These are phyloP conservation scores for Pichia cactophila DNA, from an alignment of 1,139 yeast species.

Conservation along the genomic window DNA sequence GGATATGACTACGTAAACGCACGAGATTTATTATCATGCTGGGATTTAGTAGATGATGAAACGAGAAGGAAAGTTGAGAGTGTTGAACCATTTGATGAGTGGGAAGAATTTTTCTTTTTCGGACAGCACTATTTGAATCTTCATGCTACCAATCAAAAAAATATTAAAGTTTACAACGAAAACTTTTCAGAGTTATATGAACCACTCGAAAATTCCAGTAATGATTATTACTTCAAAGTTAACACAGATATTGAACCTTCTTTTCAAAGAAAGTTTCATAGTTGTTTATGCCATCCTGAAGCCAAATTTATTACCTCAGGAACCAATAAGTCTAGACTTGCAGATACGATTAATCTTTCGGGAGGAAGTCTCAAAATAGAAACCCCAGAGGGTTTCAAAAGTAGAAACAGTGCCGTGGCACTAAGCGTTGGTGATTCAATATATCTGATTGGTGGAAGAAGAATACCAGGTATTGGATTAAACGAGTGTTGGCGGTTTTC, in stretches of 20 bases:
- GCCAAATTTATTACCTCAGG: conserved; percentile 48
- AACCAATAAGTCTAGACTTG: conserved; percentile 38
- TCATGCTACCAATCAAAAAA: conserved; percentile 47
- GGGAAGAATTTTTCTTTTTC: conserved; percentile 74
- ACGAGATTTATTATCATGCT: conserved; percentile 49
- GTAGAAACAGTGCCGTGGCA: conserved; percentile 58
- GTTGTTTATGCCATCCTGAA: conserved; percentile 32
- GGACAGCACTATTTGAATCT: conserved; percentile 69
- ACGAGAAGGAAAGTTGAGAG: conserved; percentile 38
- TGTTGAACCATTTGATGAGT: conserved; percentile 71
- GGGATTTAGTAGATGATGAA: conserved; percentile 39
- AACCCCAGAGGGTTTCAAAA: conserved; percentile 17
- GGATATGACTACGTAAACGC: conserved; percentile 47
- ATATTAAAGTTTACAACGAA: conserved; percentile 7
- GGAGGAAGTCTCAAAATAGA: conserved; percentile 1
- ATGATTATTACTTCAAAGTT: conserved; percentile 3
- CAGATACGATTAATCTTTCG: conserved; percentile 17
- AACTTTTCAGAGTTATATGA: conserved; percentile 1
- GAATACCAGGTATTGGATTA: conserved; percentile 46
- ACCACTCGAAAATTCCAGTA: neutral
- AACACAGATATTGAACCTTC: neutral
- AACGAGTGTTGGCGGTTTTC: conserved; percentile 34
- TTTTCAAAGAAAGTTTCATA: conserved; percentile 13
- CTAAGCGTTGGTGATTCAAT: conserved; percentile 28
- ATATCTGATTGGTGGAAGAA: conserved; percentile 62